Conservation (phyloP, 2,329 filamentous ascomycete genomes). For the Colletotrichum shisoi region DNA sequence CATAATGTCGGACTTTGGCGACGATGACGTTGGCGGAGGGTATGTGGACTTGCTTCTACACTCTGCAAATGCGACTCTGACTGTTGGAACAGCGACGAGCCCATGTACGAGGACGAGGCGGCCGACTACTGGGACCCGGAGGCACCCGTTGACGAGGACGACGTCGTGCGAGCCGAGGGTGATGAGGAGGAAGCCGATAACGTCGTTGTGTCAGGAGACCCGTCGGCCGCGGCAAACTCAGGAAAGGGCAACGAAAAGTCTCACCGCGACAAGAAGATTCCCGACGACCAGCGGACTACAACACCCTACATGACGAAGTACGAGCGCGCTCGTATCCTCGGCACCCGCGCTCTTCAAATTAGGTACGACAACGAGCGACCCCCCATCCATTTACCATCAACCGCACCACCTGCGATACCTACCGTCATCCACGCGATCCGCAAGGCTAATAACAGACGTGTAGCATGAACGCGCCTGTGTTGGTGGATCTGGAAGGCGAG, state of each 20-base stretch:
- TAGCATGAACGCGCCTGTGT: conserved; percentile 96
- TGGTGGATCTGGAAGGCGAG: conserved; percentile 96
- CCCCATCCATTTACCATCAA: not conserved
- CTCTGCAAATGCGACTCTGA: conserved; percentile 18
- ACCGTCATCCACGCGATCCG: conserved; percentile 2
- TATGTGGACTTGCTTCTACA: conserved; percentile 27
- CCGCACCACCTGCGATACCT: not conserved
- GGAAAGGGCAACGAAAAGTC: conserved; percentile 63
- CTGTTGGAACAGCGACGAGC: conserved; percentile 64
- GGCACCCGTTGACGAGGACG: conserved; percentile 60
- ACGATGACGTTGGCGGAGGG: conserved; percentile 56
- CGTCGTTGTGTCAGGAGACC: conserved; percentile 68
- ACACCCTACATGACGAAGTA: conserved; percentile 99
- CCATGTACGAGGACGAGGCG: conserved; percentile 72
- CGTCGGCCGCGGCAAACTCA: conserved; percentile 65
- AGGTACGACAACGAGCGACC: conserved; percentile 66
- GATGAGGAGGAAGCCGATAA: conserved; percentile 66
- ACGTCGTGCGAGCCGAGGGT: conserved; percentile 62
- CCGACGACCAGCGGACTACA: conserved; percentile 85
- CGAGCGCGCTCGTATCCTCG: conserved; percentile 90
- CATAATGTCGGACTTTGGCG: conserved; percentile 77
- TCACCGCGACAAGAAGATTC: conserved; percentile 84
- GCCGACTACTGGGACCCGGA: conserved; percentile 62
- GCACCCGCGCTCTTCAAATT: conserved; percentile 93
- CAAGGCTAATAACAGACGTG: conserved; percentile 37